phyloP scores from a whole-genome alignment of 2,329 filamentous ascomycete species.

The Ampelomyces quisqualis region DNA sequence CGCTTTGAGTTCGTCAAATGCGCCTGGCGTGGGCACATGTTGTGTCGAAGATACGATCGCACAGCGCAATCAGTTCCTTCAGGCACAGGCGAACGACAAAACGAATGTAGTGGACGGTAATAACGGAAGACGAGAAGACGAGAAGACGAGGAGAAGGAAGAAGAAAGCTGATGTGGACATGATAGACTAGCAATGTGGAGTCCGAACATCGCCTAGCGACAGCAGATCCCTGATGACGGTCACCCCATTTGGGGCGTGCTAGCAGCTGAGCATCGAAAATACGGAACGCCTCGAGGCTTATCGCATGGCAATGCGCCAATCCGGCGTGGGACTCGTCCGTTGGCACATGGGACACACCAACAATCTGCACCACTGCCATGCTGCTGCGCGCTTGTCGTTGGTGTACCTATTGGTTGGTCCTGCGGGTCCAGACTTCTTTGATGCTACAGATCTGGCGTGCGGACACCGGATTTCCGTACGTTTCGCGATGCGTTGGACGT shows the following conservation, averaged over 20 bases:
- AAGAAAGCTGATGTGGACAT: constrained; percentile 2
- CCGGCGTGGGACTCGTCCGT: constrained; percentile 3
- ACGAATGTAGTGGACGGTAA: background rate
- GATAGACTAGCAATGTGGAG: constrained; percentile 1
- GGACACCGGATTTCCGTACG: too few relatives aligned
- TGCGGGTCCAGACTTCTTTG: background rate
- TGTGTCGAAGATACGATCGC: constrained; percentile 7
- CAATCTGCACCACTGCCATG: background rate
- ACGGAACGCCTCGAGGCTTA: constrained; percentile 4
- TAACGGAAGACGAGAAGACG: background rate
- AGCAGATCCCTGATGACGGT: constrained; percentile 2
- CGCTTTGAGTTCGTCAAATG: constrained; percentile 9
- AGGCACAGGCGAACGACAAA: background rate
- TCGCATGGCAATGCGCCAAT: constrained; percentile 1
- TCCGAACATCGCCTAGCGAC: constrained; percentile 1
- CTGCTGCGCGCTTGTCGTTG: background rate
- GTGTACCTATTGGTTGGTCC: background rate
- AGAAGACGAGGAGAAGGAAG: background rate
- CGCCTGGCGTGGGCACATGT: constrained; percentile 23
- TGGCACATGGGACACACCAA: constrained; percentile 1
- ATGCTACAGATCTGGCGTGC: too few relatives aligned
- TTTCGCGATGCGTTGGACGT: too few relatives aligned
- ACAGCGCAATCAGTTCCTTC: constrained; percentile 1
- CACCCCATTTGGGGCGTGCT: background rate
- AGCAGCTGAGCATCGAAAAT: constrained; percentile 3